Base-by-base conservation (phyloP, 106 monocot species). In the Acanthochlamys bracteata region DNA sequence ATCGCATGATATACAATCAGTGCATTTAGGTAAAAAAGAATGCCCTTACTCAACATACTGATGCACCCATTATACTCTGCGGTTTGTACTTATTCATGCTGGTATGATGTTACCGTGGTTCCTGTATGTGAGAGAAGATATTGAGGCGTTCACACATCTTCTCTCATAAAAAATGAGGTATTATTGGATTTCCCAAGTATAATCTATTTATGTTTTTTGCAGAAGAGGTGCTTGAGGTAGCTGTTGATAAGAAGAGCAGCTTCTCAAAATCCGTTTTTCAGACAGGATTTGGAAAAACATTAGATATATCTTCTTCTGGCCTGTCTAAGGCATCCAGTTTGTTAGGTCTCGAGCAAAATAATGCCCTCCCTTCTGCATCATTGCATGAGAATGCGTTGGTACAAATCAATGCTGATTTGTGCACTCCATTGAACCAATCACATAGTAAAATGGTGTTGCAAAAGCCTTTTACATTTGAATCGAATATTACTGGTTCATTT, bases 251-350 rank as follows among this genome's bases (percentile, higher is more conserved):
- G 25, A 20, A 41, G 41, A 47, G 22, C 63, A 70, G 4, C 1
- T 56, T 81, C 49, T 66, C 74, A 23, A 26, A 45, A 46, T 74
- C 72, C 14, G 60, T 70, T 59, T 76, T 88, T 55, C 76, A 80
- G 63, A 80, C 71, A 71, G 73, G 69, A 39, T 73, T 64, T 67
- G 66, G 69, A 43, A 78, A 75, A 72, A 49, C 74, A 46, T 63
- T 75, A 25, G 78, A 78, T 75, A 22, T 83, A 56, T 74, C 82
- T 75, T 75, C 80, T 41, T 23, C 53, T 73, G 77, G 76, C 57
- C 71, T 85, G 39, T 51, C 41, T 15, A 77, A 45, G 59, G 82
- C 82, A 51, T 64, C 59, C 40, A 70, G 68, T 45, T 75, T 88
- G 52, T 68, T 89, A 68, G 82, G 77, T 59, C 63, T 82, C 74